phyloP scores from a whole-genome alignment of 352 stramenopile genomes.

The Phytophthora idaei region DNA sequence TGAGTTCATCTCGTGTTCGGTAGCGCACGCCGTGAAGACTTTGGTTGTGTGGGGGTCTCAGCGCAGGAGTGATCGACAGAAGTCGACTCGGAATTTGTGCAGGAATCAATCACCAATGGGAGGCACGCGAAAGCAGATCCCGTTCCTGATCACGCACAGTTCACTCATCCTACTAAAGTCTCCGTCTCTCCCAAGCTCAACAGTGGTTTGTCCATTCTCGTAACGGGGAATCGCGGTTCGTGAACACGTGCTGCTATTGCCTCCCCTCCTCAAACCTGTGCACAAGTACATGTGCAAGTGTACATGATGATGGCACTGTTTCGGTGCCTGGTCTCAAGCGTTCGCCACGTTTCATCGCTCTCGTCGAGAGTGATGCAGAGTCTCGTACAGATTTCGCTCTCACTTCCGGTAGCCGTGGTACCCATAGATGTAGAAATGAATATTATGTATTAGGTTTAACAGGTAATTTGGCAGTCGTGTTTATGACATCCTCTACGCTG shows the following conservation, averaged over 20 bases:
- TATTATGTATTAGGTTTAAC: too few relatives aligned
- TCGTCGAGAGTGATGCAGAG: too few relatives aligned
- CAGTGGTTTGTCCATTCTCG: not conserved
- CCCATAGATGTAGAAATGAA: too few relatives aligned
- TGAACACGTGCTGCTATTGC: conserved; percentile 1
- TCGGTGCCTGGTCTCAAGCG: too few relatives aligned
- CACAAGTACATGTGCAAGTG: too few relatives aligned
- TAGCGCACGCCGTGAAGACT: not conserved
- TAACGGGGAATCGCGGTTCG: not conserved
- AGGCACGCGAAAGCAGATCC: conserved; percentile 9
- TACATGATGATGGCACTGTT: too few relatives aligned
- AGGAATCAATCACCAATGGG: not conserved
- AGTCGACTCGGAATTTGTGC: conserved; percentile 1
- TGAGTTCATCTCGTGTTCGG: conserved; percentile 3
- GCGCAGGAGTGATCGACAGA: conserved; percentile 16
- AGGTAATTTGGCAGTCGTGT: too few relatives aligned
- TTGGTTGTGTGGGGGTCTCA: not conserved
- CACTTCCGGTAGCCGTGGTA: too few relatives aligned
- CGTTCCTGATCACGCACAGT: conserved; percentile 18
- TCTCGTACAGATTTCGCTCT: too few relatives aligned
- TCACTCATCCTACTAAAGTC: not conserved
- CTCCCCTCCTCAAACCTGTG: too few relatives aligned
- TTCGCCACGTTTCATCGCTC: too few relatives aligned
- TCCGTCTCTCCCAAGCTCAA: conserved; percentile 11
- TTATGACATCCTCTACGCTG: too few relatives aligned